Conservation (phyloP, 176 grass and related monocot species). For the Oryza punctata region DNA sequence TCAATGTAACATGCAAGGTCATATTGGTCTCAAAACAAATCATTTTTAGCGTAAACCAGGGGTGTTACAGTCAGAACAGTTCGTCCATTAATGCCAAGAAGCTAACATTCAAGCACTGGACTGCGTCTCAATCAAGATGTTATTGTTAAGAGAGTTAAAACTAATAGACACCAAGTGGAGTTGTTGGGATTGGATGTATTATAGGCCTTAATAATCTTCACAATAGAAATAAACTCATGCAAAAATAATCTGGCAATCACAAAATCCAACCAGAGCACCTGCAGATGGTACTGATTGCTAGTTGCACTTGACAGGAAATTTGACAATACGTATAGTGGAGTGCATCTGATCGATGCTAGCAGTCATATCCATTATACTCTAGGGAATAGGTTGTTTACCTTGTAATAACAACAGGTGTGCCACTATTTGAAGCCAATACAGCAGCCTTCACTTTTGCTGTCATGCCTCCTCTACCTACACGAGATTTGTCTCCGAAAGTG, state of each 20-base stretch:
- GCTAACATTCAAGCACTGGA: not conserved
- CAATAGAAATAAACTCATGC: not conserved
- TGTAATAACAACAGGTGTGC: slow-evolving; percentile 87
- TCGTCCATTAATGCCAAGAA: not conserved
- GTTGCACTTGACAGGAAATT: slow-evolving; percentile 12
- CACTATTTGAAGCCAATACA: slow-evolving; percentile 71
- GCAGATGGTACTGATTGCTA: not conserved
- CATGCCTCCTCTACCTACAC: slow-evolving; percentile 98
- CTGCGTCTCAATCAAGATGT: slow-evolving; percentile 4
- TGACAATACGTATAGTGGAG: not conserved
- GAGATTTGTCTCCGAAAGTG: slow-evolving; percentile 97
- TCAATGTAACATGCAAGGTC: not conserved
- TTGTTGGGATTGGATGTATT: not conserved
- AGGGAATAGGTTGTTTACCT: slow-evolving; percentile 43
- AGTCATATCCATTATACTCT: not conserved
- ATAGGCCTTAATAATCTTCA: not conserved
- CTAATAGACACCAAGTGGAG: not conserved
- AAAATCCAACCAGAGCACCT: slow-evolving; percentile 11
- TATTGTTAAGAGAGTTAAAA: not conserved
- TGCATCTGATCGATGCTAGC: not conserved
- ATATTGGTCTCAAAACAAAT: not conserved
- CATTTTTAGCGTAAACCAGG: not conserved
- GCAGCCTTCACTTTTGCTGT: slow-evolving; percentile 96
- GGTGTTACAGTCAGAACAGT: slow-evolving; percentile 10
- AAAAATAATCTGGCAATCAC: not conserved